A percentile compares a stretch with the other conserved stretches of the same genome.
These are phyloP conservation scores for Bacidia gigantensis DNA, from an alignment of 495 filamentous ascomycete species.

Conservation along the genomic window DNA sequence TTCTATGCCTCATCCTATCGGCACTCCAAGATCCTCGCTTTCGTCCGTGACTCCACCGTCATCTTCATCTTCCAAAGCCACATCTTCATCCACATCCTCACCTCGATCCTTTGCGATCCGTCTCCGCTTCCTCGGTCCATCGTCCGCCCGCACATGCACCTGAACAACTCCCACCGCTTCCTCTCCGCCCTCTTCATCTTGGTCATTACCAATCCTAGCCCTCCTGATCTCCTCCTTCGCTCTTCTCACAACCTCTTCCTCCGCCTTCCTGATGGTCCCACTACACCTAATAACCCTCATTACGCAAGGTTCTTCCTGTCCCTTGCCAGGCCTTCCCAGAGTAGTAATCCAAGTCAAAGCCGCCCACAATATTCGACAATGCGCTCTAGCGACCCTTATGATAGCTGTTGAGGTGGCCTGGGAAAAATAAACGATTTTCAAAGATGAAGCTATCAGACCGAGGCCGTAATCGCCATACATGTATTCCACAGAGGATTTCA, in stretches of 20 bases:
- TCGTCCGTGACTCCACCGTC: too few species aligned
- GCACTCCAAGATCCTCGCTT: too few species aligned
- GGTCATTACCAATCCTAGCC: slow-evolving; percentile 32
- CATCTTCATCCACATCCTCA: slow-evolving; percentile 21
- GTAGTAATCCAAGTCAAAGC: slow-evolving; percentile 70
- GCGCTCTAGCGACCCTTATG: slow-evolving; percentile 58
- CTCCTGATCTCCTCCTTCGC: slow-evolving; percentile 57
- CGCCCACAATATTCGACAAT: slow-evolving; percentile 80
- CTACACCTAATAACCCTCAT: slow-evolving; percentile 83
- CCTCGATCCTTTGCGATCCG: slow-evolving; percentile 24
- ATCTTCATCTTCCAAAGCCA: slow-evolving; percentile 9
- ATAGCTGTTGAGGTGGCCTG: slow-evolving; percentile 89
- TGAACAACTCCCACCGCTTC: slow-evolving; percentile 30
- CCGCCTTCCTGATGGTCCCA: slow-evolving; percentile 83
- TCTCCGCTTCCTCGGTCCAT: slow-evolving; percentile 21
- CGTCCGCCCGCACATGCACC: too few species aligned
- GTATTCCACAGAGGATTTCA: slow-evolving; percentile 51
- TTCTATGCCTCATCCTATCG: too few species aligned
- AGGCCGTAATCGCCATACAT: slow-evolving; percentile 88
- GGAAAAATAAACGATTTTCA: slow-evolving; percentile 89
- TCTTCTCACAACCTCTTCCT: slow-evolving; percentile 73
- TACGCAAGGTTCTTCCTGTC: slow-evolving; percentile 40
- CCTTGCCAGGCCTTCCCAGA: slow-evolving; percentile 39
- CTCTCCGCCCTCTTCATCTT: slow-evolving; percentile 9
- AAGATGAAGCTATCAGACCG: slow-evolving; percentile 46